Evolutionary conservation across 495 filamentous ascomycete genomes (phyloP).

Genomic region (Pyrenula massariospora): DNA sequence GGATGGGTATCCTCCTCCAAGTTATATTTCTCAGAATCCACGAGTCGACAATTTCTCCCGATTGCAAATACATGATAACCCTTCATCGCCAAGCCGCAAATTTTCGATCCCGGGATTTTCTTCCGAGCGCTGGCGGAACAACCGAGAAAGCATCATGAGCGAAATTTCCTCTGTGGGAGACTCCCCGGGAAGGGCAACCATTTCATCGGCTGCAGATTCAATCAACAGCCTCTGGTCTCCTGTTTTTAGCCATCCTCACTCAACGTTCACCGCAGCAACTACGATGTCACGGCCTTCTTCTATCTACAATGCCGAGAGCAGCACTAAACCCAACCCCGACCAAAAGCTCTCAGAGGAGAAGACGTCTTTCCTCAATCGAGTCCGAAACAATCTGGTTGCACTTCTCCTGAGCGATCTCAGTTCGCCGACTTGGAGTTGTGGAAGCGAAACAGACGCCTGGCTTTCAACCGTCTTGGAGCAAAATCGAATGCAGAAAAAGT

Average conservation of each 20-base stretch:
- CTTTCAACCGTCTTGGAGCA: conserved; percentile 65
- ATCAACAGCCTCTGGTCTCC: conserved; percentile 83
- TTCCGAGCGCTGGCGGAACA: conserved; percentile 50
- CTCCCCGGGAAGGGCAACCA: conserved; percentile 33
- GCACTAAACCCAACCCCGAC: conserved; percentile 11
- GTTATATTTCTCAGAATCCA: conserved; percentile 15
- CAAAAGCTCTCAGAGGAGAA: conserved; percentile 34
- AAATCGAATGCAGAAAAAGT: conserved; percentile 64
- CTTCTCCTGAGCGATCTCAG: conserved; percentile 85
- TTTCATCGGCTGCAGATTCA: conserved; percentile 62
- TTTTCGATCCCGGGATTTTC: conserved; percentile 52
- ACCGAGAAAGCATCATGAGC: conserved; percentile 27
- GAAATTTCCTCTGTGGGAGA: conserved; percentile 48
- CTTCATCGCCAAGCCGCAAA: conserved; percentile 26
- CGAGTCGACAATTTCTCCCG: conserved; percentile 30
- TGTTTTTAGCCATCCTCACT: conserved; percentile 50
- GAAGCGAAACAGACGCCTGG: conserved; percentile 91
- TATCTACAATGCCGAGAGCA: conserved; percentile 18
- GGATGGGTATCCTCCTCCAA: conserved; percentile 23
- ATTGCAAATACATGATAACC: conserved; percentile 16
- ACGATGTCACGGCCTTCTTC: conserved; percentile 34
- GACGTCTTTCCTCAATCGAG: conserved; percentile 56
- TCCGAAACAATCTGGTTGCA: conserved; percentile 71
- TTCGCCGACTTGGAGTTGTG: conserved; percentile 65
- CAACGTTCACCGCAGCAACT: conserved; percentile 46